phyloP scores from a whole-genome alignment of 1,284 basidiomycete genomes.

The Mycena citricolor region DNA sequence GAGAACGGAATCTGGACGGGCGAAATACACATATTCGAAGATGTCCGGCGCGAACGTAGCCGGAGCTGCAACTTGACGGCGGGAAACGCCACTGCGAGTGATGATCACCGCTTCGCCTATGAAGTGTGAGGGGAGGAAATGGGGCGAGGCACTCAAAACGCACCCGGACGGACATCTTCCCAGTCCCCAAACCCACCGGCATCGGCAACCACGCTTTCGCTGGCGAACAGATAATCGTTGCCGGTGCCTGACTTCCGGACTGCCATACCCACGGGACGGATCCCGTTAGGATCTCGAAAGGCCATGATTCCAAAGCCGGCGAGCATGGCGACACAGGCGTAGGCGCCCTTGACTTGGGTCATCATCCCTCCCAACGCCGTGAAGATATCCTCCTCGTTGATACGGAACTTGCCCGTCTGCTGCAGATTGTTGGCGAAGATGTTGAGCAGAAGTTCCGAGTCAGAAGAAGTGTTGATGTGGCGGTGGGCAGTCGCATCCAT shows the following conservation, averaged over 20 bases:
- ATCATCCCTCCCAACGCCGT: slow-evolving; percentile 90
- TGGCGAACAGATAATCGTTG: slow-evolving; percentile 88
- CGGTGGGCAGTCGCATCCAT: slow-evolving; percentile 97
- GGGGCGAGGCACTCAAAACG: slow-evolving; percentile 25
- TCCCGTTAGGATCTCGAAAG: slow-evolving; percentile 99
- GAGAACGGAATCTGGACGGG: slow-evolving; percentile 95
- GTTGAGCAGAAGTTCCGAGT: slow-evolving; percentile 96
- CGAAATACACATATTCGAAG: slow-evolving; percentile 99
- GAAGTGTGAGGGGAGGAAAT: slow-evolving; percentile 6
- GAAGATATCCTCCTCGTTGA: slow-evolving; percentile 99
- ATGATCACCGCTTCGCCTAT: slow-evolving; percentile 94
- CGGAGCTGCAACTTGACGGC: slow-evolving; percentile 70
- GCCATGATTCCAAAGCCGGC: slow-evolving; percentile 99
- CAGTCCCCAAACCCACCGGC: slow-evolving; percentile 89
- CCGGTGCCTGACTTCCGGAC: slow-evolving; percentile 58
- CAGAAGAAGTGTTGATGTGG: slow-evolving; percentile 98
- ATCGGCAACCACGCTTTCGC: slow-evolving; percentile 96
- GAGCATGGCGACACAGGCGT: slow-evolving; percentile 97
- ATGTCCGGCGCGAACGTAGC: slow-evolving; percentile 95
- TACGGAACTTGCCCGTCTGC: slow-evolving; percentile 98
- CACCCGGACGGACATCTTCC: slow-evolving; percentile 92
- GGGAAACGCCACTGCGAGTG: slow-evolving; percentile 73
- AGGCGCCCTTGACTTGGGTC: slow-evolving; percentile 87
- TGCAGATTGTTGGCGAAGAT: slow-evolving; percentile 98
- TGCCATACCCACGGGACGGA: slow-evolving; percentile 88